Evolutionary conservation across 2,329 filamentous ascomycete genomes (phyloP).

Genomic region (Colletotrichum graminicola): DNA sequence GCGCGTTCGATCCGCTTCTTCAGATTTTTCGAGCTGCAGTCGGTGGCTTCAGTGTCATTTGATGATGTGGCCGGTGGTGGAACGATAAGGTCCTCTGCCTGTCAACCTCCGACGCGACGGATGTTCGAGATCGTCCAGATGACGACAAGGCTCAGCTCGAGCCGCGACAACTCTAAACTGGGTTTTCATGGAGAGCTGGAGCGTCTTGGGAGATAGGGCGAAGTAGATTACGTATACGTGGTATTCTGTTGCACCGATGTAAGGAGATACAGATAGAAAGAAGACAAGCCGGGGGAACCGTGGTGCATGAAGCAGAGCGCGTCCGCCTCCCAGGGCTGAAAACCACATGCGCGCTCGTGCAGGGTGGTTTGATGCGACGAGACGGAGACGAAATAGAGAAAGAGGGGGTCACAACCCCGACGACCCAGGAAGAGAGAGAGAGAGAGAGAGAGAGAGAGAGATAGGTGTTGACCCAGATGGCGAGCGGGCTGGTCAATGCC

Average conservation of each 20-base stretch:
- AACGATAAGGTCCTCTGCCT: constrained; percentile 4
- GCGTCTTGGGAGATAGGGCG: constrained; percentile 13
- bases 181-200: constrained; percentile 10
- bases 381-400: constrained; percentile 13
- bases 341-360: constrained; percentile 9
- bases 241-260: constrained; percentile 4
- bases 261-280: constrained; percentile 33
- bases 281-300: constrained; percentile 30
- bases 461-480: background rate
- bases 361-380: constrained; percentile 25
- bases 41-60: constrained; percentile 18
- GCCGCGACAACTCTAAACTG: constrained; percentile 5
- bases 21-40: constrained; percentile 2
- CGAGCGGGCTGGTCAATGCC: constrained; percentile 15
- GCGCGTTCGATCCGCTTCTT: constrained; percentile 36
- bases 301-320: constrained; percentile 31
- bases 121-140: constrained; percentile 26
- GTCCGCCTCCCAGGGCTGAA: constrained; percentile 32
- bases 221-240: background rate
- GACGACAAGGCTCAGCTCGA: constrained; percentile 20
- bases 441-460: background rate
- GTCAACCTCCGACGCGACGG: constrained; percentile 35
- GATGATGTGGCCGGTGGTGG: constrained; percentile 23
- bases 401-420: constrained; percentile 5
- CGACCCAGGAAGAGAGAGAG: background rate